Conservation (phyloP, 352 stramenopile species). For the Globisporangium emineosum region DNA sequence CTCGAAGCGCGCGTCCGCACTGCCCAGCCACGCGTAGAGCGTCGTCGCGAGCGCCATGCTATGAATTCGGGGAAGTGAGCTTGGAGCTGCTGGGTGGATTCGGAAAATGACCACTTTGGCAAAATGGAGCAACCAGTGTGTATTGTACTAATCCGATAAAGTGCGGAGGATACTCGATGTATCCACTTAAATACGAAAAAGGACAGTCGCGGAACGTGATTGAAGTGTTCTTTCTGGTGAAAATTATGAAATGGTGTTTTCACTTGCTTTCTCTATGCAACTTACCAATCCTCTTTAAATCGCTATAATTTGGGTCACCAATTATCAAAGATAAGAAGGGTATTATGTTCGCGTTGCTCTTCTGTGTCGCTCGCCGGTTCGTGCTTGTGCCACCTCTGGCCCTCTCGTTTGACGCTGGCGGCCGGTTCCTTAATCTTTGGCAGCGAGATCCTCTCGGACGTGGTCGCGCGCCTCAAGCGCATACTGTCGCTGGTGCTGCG, state of each 20-base stretch:
- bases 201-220: background rate
- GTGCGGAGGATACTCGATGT: background rate
- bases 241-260: too few relatives aligned
- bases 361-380: slow-evolving; percentile 65
- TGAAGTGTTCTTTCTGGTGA: background rate
- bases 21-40: slow-evolving; percentile 10
- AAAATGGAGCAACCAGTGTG: background rate
- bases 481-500: slow-evolving; percentile 96
- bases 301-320: too few relatives aligned
- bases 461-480: slow-evolving; percentile 76
- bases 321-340: too few relatives aligned
- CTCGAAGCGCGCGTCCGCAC: slow-evolving; percentile 13
- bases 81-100: background rate
- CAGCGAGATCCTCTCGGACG: slow-evolving; percentile 77
- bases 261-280: too few relatives aligned
- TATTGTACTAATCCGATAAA: background rate
- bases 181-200: background rate
- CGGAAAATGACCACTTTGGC: background rate
- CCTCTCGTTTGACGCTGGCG: slow-evolving; percentile 48
- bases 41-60: slow-evolving; percentile 7
- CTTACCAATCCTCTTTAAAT: too few relatives aligned
- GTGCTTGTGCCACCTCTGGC: slow-evolving; percentile 72
- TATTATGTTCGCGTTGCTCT: too few relatives aligned
- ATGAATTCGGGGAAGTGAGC: background rate
- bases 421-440: slow-evolving; percentile 81